These are phyloP conservation scores for Pestalotiopsis sp. DNA, from an alignment of 2,329 filamentous ascomycete species.

Conservation along the genomic window DNA sequence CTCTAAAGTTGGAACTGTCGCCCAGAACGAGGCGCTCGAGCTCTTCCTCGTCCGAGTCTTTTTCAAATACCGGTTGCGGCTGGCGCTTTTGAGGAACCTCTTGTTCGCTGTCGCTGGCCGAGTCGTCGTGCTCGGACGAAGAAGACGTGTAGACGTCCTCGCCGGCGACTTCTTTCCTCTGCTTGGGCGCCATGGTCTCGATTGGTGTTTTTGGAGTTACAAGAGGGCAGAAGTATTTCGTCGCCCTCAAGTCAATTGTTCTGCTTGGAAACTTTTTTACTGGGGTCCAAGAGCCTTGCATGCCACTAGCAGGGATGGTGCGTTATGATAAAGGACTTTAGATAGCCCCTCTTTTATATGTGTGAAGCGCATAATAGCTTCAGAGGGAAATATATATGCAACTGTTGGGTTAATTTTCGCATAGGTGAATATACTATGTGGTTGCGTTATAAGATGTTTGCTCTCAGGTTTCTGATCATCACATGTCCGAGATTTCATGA, in stretches of 20 bases:
- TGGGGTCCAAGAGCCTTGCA: slow-evolving; percentile 10
- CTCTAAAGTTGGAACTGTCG: slow-evolving; percentile 79
- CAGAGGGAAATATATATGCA: background rate
- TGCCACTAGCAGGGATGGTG: slow-evolving; percentile 7
- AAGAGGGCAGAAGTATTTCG: background rate
- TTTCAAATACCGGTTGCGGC: slow-evolving; percentile 50
- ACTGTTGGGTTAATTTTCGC: background rate
- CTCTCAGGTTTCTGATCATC: no score
- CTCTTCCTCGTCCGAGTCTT: slow-evolving; percentile 82
- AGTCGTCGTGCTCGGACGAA: slow-evolving; percentile 20
- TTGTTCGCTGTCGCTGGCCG: slow-evolving; percentile 21
- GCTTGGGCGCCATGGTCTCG: slow-evolving; percentile 9
- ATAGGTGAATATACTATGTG: background rate
- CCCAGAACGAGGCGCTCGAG: slow-evolving; percentile 89
- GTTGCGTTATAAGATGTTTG: no score
- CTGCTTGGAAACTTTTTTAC: slow-evolving; percentile 14
- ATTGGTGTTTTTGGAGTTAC: background rate
- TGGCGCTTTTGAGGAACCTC: slow-evolving; percentile 29
- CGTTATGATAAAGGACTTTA: background rate
- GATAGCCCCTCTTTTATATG: slow-evolving; percentile 6
- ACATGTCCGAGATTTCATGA: background rate
- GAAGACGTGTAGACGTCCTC: slow-evolving; percentile 18
- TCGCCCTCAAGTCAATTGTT: slow-evolving; percentile 1
- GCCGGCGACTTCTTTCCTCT: slow-evolving; percentile 8
- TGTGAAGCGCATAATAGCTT: background rate